Conservation (phyloP, 2,329 filamentous ascomycete species). For the Diaporthe amygdali region DNA sequence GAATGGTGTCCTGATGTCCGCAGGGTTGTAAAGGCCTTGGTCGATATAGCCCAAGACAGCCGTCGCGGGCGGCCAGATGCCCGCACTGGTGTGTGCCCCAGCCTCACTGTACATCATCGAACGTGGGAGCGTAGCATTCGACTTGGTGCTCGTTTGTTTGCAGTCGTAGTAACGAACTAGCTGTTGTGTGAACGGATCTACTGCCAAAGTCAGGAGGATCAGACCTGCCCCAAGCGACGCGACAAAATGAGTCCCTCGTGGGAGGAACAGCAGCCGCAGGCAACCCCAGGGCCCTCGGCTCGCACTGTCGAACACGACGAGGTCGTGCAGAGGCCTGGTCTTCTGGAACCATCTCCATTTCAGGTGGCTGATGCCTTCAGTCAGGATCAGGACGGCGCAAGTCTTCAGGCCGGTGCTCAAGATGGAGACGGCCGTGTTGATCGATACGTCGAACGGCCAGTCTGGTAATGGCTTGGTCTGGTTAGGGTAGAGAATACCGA, state of each 20-base stretch:
- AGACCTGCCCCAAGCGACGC: neutral
- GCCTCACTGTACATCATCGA: neutral
- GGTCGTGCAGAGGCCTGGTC: neutral
- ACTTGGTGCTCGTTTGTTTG: neutral
- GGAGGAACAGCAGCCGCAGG: neutral
- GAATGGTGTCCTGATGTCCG: neutral
- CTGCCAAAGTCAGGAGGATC: neutral
- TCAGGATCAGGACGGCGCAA: neutral
- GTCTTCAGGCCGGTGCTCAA: neutral
- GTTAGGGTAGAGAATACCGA: neutral
- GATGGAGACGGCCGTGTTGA: constrained; percentile 1
- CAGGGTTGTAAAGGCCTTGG: neutral
- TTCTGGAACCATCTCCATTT: neutral
- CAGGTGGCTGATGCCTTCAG: neutral
- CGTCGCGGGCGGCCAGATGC: neutral
- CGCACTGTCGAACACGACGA: neutral
- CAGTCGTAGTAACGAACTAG: constrained; percentile 1
- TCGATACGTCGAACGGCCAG: constrained; percentile 1
- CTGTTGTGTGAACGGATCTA: neutral
- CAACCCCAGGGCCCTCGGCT: neutral
- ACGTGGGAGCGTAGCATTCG: neutral
- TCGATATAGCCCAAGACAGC: neutral
- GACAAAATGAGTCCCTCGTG: neutral
- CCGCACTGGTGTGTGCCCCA: neutral
- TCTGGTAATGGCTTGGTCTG: neutral